phyloP scores from a whole-genome alignment of 139 green algal species.

The Parachlorella kessleri region DNA sequence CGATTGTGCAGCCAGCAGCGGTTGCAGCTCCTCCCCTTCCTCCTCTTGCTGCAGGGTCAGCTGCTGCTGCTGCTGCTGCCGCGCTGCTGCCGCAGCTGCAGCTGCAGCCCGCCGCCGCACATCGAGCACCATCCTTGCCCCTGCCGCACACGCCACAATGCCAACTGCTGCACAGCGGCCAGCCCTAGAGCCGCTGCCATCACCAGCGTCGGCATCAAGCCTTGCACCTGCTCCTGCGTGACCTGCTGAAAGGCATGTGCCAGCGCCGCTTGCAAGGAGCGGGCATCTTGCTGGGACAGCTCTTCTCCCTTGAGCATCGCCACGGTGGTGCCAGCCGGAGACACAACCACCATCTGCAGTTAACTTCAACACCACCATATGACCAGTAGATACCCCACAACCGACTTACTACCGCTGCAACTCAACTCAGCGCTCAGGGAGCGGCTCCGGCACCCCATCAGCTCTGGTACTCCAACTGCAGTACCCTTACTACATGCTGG shows the following conservation, averaged over 20 bases:
- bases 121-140: too few species aligned
- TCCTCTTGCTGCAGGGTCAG: background rate
- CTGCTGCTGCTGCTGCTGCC: background rate
- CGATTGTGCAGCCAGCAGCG: background rate
- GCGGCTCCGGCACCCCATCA: too few species aligned
- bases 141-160: background rate
- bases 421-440: too few species aligned
- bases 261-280: too few species aligned
- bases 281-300: too few species aligned
- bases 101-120: background rate
- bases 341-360: conserved; percentile 25
- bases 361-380: too few species aligned
- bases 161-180: background rate
- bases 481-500: too few species aligned
- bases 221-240: background rate
- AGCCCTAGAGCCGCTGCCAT: background rate
- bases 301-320: background rate
- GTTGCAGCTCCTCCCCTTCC: background rate
- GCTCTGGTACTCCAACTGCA: too few species aligned
- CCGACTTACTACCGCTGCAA: too few species aligned
- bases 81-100: background rate
- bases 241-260: background rate
- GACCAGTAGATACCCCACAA: too few species aligned
- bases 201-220: background rate
- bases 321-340: background rate